Percentiles rank a stretch among this genome's conserved stretches.
Conservation (phyloP, 169 alveolate species). For the Eimeria praecox region DNA sequence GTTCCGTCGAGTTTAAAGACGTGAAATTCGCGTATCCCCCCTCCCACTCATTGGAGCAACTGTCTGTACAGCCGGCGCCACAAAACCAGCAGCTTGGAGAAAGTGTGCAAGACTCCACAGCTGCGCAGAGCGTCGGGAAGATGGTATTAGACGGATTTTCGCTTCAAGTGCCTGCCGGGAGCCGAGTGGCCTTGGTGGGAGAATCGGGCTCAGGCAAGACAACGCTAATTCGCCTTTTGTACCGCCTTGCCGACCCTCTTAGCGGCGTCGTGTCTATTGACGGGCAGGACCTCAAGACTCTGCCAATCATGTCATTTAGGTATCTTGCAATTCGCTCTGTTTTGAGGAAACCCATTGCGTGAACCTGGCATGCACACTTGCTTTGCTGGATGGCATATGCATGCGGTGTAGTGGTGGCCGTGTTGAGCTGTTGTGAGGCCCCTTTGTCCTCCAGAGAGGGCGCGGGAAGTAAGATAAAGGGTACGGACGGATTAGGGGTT, state of each 20-base stretch:
- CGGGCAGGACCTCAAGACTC: conserved; percentile 72
- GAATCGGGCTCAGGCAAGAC: conserved; percentile 91
- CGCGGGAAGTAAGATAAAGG: neutral
- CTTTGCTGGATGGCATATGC: neutral
- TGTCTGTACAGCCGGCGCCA: neutral
- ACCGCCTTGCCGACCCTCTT: conserved; percentile 84
- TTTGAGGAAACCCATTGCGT: neutral
- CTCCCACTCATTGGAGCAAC: conserved; percentile 15
- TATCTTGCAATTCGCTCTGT: neutral
- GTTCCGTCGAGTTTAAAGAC: conserved; percentile 52
- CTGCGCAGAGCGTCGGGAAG: conserved; percentile 14
- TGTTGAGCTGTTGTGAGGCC: neutral
- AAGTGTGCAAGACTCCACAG: neutral
- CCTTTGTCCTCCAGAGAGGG: neutral
- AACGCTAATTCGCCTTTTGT: conserved; percentile 91
- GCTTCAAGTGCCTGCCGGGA: conserved; percentile 72
- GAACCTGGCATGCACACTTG: neutral
- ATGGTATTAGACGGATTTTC: conserved; percentile 51
- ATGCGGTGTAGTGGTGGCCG: neutral
- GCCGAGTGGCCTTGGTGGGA: conserved; percentile 82
- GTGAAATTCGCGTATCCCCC: conserved; percentile 73
- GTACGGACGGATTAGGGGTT: neutral
- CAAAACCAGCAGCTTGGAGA: neutral
- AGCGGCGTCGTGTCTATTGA: conserved; percentile 68
- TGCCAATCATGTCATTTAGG: conserved; percentile 70